Evolutionary conservation across 148 eudicot species (phyloP), one percentile per base, ranked within the genome.

Genomic region (Nyssa sinensis): DNA sequence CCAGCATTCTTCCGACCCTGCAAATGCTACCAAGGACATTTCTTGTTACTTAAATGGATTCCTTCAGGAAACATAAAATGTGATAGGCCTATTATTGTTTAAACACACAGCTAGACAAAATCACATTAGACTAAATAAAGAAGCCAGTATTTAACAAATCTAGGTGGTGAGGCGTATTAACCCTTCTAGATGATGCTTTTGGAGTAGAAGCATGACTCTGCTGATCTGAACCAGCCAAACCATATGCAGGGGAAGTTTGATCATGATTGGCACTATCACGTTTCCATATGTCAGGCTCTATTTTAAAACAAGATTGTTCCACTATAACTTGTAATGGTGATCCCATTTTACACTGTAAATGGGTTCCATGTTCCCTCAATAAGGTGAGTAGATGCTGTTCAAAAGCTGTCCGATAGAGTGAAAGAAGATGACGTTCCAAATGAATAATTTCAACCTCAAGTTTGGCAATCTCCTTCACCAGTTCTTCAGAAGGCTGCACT

Each of bases 341-440:
- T 65, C 19, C 51, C 55, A 11, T 24, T 11, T 32, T 39, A 70
- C 31, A 24, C 34, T 17, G 49, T 57, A 21, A 58, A 69, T 41
- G 1, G 35, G 70, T 30, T 44, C 55, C 70, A 23, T 24, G 44
- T 33, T 23, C 28, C 59, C 29, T 66, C 23, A 17, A 21, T 39
- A 69, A 37, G 64, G 61, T 16, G 49, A 64, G 71, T 51, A 76
- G 62, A 75, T 66, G 78, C 27, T 82, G 80, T 32, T 77, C 53
- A 66, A 79, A 82, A 39, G 80, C 75, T 64, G 76, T 77, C 59
- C 84, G 58, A 39, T 85, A 85, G 24, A 82, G 86, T 23, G 88
- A 80, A 51, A 85, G 88, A 68, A 85, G 83, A 77, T 82, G 74
- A 2, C 62, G 60, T 62, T 85, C 88, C 81, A 85, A 77, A 60